phyloP scores from a whole-genome alignment of 768 basidiomycete genomes.

The Antrodiella citrinella region DNA sequence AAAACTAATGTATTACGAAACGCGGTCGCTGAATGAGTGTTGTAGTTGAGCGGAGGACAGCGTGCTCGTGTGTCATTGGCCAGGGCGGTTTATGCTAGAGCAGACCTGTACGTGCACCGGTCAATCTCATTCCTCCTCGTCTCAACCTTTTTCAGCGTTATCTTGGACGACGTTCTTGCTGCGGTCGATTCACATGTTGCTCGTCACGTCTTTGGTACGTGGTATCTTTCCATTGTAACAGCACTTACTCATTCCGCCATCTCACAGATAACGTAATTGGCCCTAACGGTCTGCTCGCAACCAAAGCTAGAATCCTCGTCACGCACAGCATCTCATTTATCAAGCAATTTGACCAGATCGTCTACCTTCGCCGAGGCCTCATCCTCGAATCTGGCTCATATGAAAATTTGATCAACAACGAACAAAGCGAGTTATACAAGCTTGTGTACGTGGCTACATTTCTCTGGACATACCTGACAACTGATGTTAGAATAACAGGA shows the following conservation, averaged over 20 bases:
- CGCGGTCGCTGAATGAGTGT: not conserved
- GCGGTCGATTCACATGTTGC: constrained; percentile 85
- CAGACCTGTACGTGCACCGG: constrained; percentile 58
- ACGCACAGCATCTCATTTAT: constrained; percentile 87
- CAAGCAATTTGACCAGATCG: constrained; percentile 64
- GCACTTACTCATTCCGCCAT: not conserved
- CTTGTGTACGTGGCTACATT: constrained; percentile 51
- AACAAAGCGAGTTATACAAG: constrained; percentile 60
- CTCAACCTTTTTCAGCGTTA: too few relatives aligned
- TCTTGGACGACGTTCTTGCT: constrained; percentile 87
- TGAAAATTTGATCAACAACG: constrained; percentile 45
- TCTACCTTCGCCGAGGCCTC: constrained; percentile 74
- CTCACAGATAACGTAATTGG: constrained; percentile 75
- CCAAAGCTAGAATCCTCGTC: constrained; percentile 78
- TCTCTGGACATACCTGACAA: not conserved
- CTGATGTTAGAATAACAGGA: constrained; percentile 9
- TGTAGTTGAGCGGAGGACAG: constrained; percentile 76
- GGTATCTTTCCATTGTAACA: not conserved
- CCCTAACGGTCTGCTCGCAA: constrained; percentile 70
- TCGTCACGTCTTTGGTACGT: constrained; percentile 70
- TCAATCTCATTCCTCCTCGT: not conserved
- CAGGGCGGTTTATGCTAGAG: constrained; percentile 83
- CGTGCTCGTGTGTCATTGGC: constrained; percentile 80
- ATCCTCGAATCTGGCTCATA: constrained; percentile 73
- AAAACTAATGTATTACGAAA: constrained; percentile 2